Evolutionary conservation across 1,284 basidiomycete genomes (phyloP).

Genomic region (Trichosporon ovoides): DNA sequence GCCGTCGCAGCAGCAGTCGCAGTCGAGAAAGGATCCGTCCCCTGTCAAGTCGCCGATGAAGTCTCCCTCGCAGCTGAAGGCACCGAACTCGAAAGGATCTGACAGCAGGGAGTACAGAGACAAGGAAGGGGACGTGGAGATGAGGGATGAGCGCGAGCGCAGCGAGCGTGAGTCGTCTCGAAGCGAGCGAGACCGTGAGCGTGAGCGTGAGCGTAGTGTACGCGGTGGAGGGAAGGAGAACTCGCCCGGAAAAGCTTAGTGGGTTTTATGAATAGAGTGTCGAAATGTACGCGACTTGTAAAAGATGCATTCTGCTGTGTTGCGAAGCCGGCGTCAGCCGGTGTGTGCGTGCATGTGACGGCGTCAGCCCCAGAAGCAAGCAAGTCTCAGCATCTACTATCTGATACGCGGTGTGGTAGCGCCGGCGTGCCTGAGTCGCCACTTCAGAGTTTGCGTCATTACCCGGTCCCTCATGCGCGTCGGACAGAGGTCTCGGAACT

Average conservation of each 20-base stretch:
- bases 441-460: too few species aligned
- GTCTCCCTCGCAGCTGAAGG: slow-evolving; percentile 1
- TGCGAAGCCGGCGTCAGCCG: too few species aligned
- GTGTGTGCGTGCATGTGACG: neutral
- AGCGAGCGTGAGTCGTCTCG: neutral
- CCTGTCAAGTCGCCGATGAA: neutral
- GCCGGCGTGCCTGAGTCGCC: too few species aligned
- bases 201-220: neutral
- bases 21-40: slow-evolving; percentile 5
- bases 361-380: too few species aligned
- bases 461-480: too few species aligned
- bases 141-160: neutral
- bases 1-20: neutral
- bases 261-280: neutral
- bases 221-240: neutral
- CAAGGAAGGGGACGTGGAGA: slow-evolving; percentile 4
- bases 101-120: slow-evolving; percentile 1
- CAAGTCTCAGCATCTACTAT: too few species aligned
- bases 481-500: too few species aligned
- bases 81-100: slow-evolving; percentile 1
- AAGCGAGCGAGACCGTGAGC: neutral
- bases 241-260: neutral
- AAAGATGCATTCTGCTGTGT: neutral
- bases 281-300: slow-evolving; percentile 2
- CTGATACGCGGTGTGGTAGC: too few species aligned